Conservation (phyloP, 345 rosid species). For the Sonneratia alba region DNA sequence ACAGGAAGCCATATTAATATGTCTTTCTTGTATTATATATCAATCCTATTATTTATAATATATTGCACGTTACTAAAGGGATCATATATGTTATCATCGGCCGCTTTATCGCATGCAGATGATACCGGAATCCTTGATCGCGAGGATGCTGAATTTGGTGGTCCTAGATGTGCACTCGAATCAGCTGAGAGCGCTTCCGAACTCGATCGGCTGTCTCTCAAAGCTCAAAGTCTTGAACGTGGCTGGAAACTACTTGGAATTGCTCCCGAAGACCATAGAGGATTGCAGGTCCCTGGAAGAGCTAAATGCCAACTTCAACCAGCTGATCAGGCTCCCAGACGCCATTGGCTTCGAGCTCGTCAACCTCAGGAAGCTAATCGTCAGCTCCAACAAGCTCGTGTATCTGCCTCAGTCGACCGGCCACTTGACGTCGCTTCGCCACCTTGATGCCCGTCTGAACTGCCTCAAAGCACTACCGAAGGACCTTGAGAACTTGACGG, state of each 20-base stretch:
- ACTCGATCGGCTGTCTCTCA: constrained; percentile 74
- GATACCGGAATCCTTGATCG: constrained; percentile 77
- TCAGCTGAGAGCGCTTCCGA: constrained; percentile 62
- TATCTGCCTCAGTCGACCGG: constrained; percentile 61
- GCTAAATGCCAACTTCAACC: constrained; percentile 81
- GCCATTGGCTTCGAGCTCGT: constrained; percentile 58
- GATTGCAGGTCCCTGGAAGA: constrained; percentile 86
- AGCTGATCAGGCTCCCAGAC: constrained; percentile 59
- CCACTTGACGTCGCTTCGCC: constrained; percentile 47
- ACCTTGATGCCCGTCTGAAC: constrained; percentile 68
- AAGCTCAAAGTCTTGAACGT: constrained; percentile 73
- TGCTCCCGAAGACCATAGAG: constrained; percentile 58
- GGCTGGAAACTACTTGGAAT: constrained; percentile 60
- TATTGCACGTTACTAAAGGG: not conserved
- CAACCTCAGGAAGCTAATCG: constrained; percentile 54
- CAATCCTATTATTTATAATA: not conserved
- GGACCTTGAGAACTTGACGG: constrained; percentile 66
- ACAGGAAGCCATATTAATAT: not conserved
- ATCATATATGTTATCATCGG: not conserved
- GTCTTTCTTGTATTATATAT: not conserved
- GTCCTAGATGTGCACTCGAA: constrained; percentile 79
- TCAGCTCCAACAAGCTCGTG: constrained; percentile 67
- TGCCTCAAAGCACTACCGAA: constrained; percentile 63
- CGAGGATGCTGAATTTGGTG: constrained; percentile 65
- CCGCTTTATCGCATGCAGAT: constrained; percentile 23